phyloP scores from a whole-genome alignment of 495 filamentous ascomycete genomes.

The Penicillium goetzii region DNA sequence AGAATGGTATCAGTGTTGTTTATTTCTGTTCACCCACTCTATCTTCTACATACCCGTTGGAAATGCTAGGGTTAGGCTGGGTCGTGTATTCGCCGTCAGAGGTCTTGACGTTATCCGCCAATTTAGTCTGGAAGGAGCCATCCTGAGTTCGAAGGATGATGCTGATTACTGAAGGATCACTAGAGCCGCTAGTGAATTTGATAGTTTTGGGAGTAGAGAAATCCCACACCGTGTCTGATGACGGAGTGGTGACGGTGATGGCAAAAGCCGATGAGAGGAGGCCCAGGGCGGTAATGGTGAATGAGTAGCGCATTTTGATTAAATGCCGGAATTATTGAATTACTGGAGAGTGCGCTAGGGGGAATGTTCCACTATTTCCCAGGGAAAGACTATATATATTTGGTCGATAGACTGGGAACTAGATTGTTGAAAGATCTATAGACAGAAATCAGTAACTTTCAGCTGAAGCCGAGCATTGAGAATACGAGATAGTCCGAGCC shows the following conservation, averaged over 20 bases:
- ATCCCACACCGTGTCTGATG: slow-evolving; percentile 19
- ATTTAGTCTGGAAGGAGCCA: slow-evolving; percentile 27
- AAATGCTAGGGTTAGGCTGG: slow-evolving; percentile 21
- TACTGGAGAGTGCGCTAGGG: not conserved
- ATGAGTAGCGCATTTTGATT: slow-evolving; percentile 20
- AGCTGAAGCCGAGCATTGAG: slow-evolving; percentile 13
- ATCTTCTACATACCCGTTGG: slow-evolving; percentile 21
- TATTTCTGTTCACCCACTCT: slow-evolving; percentile 5
- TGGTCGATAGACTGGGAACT: slow-evolving; percentile 4
- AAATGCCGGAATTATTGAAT: slow-evolving; percentile 17
- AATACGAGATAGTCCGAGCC: slow-evolving; percentile 17
- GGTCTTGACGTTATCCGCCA: slow-evolving; percentile 26
- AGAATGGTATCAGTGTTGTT: slow-evolving; percentile 16
- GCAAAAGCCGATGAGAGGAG: slow-evolving; percentile 23
- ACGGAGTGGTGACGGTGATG: slow-evolving; percentile 20
- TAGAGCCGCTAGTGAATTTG: slow-evolving; percentile 18
- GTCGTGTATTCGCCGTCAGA: slow-evolving; percentile 25
- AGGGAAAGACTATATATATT: not conserved
- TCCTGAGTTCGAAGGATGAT: slow-evolving; percentile 24
- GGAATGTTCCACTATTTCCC: not conserved
- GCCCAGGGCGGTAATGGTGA: slow-evolving; percentile 16
- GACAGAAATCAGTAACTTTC: slow-evolving; percentile 11
- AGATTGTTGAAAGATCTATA: slow-evolving; percentile 7
- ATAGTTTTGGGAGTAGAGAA: slow-evolving; percentile 25
- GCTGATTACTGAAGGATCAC: slow-evolving; percentile 16